Evolutionary conservation across 2,329 filamentous ascomycete species (phyloP).

Genomic region (Acrocalymma vagum): DNA sequence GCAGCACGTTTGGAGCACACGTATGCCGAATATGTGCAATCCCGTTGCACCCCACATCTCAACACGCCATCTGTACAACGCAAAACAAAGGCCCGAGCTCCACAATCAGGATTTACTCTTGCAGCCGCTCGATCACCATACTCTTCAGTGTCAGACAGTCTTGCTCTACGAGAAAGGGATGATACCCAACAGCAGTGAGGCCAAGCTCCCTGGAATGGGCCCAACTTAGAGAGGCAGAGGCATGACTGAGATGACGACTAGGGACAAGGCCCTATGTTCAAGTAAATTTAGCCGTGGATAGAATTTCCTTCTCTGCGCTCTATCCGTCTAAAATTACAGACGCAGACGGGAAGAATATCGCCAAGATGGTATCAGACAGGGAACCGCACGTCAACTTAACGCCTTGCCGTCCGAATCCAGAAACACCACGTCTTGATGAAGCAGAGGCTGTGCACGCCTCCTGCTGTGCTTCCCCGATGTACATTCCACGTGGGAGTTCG

Average conservation of each 20-base stretch:
- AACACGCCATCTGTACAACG: conserved; percentile 32
- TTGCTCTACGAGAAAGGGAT: conserved; percentile 19
- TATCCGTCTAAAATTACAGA: conserved; percentile 8
- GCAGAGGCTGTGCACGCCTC: conserved; percentile 21
- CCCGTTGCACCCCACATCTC: conserved; percentile 26
- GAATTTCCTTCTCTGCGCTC: conserved; percentile 1
- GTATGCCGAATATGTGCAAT: conserved; percentile 20
- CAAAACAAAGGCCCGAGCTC: conserved; percentile 8
- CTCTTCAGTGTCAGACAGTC: conserved; percentile 15
- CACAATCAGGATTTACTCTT: conserved; percentile 10
- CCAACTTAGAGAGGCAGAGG: conserved; percentile 6
- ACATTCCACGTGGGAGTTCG: conserved; percentile 38
- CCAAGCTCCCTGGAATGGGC: conserved; percentile 34
- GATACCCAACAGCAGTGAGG: conserved; percentile 17
- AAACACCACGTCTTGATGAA: conserved; percentile 7
- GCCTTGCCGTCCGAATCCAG: conserved; percentile 10
- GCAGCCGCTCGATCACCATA: conserved; percentile 2
- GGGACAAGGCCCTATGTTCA: conserved; percentile 11
- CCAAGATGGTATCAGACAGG: conserved; percentile 7
- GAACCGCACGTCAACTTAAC: conserved; percentile 12
- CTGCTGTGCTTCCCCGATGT: conserved; percentile 32
- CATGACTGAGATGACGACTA: conserved; percentile 13
- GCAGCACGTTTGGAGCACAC: conserved; percentile 25
- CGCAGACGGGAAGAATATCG: conserved; percentile 6
- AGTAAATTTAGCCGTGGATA: conserved; percentile 9